These are phyloP conservation scores for Aphanoascus verrucosus DNA, from an alignment of 2,329 filamentous ascomycete genomes.

Conservation along the genomic window DNA sequence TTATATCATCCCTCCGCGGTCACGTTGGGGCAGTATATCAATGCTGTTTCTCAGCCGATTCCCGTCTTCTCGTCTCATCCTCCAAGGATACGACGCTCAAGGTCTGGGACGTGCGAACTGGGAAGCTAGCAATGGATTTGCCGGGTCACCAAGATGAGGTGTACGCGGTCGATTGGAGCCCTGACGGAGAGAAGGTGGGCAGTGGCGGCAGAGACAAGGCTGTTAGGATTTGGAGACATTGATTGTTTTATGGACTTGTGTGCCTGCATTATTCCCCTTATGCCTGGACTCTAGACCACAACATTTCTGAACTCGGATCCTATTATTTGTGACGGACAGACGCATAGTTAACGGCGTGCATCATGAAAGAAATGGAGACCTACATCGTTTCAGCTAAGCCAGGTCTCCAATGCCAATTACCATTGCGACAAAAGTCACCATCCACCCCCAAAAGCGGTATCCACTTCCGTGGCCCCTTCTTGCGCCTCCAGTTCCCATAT, in stretches of 20 bases:
- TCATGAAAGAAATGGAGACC: no score
- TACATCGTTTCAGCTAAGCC: neutral
- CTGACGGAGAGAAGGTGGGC: slow-evolving; percentile 76
- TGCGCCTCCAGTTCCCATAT: neutral
- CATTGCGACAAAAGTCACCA: neutral
- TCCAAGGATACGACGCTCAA: slow-evolving; percentile 91
- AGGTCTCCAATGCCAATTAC: neutral
- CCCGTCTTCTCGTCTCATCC: slow-evolving; percentile 71
- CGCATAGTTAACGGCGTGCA: no score
- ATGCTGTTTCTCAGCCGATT: slow-evolving; percentile 85
- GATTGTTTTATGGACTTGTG: slow-evolving; percentile 13
- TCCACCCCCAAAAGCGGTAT: neutral
- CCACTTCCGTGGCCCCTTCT: neutral
- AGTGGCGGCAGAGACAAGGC: slow-evolving; percentile 89
- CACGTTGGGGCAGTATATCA: slow-evolving; percentile 90
- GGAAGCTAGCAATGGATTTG: slow-evolving; percentile 70
- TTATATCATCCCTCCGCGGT: slow-evolving; percentile 76
- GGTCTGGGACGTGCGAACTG: slow-evolving; percentile 81
- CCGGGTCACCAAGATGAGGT: slow-evolving; percentile 89
- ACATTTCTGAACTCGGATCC: no score
- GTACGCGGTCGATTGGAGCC: slow-evolving; percentile 89
- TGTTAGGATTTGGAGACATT: slow-evolving; percentile 56
- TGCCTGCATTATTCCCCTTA: neutral
- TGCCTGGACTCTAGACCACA: no score
- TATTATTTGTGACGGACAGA: no score